These are phyloP conservation scores for Thermochaetoides thermophila DNA, from an alignment of 495 filamentous ascomycete genomes.

Conservation along the genomic window DNA sequence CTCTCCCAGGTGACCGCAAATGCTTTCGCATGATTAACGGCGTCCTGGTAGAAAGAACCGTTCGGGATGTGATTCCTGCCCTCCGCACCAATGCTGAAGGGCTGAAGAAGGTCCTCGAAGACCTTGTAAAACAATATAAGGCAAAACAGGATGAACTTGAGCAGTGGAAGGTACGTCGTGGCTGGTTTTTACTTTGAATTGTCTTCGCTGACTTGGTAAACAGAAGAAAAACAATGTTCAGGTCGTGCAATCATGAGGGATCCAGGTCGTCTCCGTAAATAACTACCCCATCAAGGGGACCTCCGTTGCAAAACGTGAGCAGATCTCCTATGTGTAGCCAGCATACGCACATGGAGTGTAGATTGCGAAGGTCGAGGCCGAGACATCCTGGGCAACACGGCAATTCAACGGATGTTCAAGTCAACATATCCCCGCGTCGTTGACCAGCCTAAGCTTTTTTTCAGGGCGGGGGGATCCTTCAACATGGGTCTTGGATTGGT, in stretches of 20 bases:
- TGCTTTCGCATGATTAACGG: constrained; percentile 99
- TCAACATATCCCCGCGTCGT: too few species aligned
- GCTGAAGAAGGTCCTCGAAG: constrained; percentile 88
- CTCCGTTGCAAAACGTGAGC: too few species aligned
- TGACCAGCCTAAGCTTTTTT: too few species aligned
- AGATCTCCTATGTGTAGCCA: constrained; percentile 1
- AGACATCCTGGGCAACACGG: too few species aligned
- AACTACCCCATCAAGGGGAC: too few species aligned
- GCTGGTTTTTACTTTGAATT: too few species aligned
- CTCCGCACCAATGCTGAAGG: constrained; percentile 92
- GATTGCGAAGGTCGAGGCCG: not conserved
- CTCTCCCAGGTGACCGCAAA: constrained; percentile 73
- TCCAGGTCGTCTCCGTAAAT: too few species aligned
- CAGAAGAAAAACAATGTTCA: constrained; percentile 99
- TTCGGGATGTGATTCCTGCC: constrained; percentile 79
- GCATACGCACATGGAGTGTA: constrained; percentile 2
- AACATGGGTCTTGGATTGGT: too few species aligned
- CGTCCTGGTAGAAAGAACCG: constrained; percentile 83
- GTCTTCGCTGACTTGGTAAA: constrained; percentile 13
- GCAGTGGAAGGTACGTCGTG: constrained; percentile 73
- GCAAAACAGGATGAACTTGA: constrained; percentile 87
- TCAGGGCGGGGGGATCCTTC: too few species aligned
- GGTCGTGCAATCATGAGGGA: constrained; percentile 64
- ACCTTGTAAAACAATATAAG: constrained; percentile 94
- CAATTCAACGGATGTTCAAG: too few species aligned